These are phyloP conservation scores for Rhizoclosmatium sp. DNA, from an alignment of 192 early-diverging fungal species.

Conservation along the genomic window DNA sequence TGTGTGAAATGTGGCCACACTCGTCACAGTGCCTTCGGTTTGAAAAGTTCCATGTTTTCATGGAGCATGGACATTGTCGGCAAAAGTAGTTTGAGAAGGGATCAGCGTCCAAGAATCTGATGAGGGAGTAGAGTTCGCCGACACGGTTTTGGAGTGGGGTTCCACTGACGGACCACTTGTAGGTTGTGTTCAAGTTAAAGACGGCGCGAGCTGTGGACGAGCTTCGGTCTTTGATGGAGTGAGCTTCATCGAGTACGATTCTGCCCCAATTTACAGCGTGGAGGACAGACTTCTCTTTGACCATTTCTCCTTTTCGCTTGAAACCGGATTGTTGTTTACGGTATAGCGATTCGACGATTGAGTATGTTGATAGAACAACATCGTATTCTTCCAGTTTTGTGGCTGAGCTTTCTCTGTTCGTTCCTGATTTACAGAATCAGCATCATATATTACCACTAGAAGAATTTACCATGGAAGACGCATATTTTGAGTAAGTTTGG, in stretches of 20 bases:
- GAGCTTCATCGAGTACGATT: conserved; percentile 83
- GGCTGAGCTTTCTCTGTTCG: conserved; percentile 24
- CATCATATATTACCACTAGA: not conserved
- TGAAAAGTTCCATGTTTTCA: conserved; percentile 52
- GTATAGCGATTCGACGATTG: conserved; percentile 77
- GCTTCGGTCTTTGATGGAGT: conserved; percentile 89
- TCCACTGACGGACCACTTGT: conserved; percentile 86
- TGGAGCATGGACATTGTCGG: conserved; percentile 73
- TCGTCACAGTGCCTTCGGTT: conserved; percentile 50
- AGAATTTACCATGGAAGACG: conserved; percentile 74
- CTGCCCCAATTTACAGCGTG: conserved; percentile 84
- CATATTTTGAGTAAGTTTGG: conserved; percentile 66
- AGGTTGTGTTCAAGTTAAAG: conserved; percentile 72
- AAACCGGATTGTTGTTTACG: conserved; percentile 77
- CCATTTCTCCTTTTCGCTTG: conserved; percentile 65
- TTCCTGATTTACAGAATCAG: not conserved
- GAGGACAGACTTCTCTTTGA: conserved; percentile 71
- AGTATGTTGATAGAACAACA: conserved; percentile 71
- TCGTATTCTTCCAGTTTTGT: conserved; percentile 74
- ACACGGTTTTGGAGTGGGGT: conserved; percentile 95
- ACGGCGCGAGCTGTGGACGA: conserved; percentile 85
- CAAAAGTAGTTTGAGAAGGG: conserved; percentile 90
- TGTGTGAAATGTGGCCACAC: conserved; percentile 56
- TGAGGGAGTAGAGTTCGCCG: conserved; percentile 90
- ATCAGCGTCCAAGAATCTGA: conserved; percentile 85